phyloP scores from a whole-genome alignment of 2,329 filamentous ascomycete species.

The Cordyceps pruinosa region DNA sequence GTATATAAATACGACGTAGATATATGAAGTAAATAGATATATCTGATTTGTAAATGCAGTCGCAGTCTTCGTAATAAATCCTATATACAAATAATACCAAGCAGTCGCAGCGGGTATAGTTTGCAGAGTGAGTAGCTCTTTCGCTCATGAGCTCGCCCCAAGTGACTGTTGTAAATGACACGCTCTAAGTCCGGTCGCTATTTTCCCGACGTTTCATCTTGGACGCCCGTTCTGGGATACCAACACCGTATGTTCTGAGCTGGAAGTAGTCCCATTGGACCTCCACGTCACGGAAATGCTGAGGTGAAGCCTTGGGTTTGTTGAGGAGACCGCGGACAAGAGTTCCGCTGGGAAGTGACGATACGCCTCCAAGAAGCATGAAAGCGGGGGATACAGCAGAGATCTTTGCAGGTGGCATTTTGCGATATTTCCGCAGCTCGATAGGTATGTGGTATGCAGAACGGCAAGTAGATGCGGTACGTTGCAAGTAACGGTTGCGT shows the following conservation, averaged over 20 bases:
- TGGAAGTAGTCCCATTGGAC: conserved; percentile 9
- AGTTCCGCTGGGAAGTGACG: conserved; percentile 17
- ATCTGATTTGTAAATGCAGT: neutral
- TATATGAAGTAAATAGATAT: neutral
- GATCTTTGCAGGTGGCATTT: conserved; percentile 9
- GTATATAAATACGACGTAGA: too few relatives aligned
- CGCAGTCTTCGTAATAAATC: too few relatives aligned
- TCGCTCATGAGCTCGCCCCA: neutral
- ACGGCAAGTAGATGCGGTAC: neutral
- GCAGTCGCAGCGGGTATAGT: too few relatives aligned
- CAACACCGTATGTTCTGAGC: conserved; percentile 4
- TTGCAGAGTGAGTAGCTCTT: neutral
- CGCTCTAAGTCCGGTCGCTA: neutral
- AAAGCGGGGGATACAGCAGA: conserved; percentile 15
- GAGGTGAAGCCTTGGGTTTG: conserved; percentile 4
- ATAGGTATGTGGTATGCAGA: neutral
- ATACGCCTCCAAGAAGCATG: conserved; percentile 19
- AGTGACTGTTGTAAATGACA: neutral
- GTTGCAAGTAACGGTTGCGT: neutral
- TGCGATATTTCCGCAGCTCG: neutral
- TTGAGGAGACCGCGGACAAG: conserved; percentile 15
- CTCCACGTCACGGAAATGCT: conserved; percentile 1
- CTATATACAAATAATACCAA: too few relatives aligned
- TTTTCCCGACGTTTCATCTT: conserved; percentile 4
- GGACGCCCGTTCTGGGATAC: neutral